Evolutionary conservation across 108 stramenopile species (phyloP).

Genomic region (Skeletonema marinoi): DNA sequence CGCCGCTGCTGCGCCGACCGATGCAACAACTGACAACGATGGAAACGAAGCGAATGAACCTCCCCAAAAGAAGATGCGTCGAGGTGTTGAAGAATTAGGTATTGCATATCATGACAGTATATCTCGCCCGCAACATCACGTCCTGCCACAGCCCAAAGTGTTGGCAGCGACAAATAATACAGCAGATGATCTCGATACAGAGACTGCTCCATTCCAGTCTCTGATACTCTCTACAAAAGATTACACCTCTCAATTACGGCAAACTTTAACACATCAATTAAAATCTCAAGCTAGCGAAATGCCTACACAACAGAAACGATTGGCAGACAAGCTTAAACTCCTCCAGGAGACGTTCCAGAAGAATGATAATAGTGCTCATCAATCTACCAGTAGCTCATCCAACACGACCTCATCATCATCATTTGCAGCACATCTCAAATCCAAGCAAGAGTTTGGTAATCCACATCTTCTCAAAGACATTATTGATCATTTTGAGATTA

Average conservation of each 20-base stretch:
- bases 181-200: background rate
- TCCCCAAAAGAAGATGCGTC: constrained; percentile 1
- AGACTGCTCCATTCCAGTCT: constrained; percentile 6
- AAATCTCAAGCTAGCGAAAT: constrained; percentile 3
- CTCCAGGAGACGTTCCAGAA: constrained; percentile 10
- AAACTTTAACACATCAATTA: constrained; percentile 16
- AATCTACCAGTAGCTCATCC: background rate
- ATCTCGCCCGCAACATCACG: background rate
- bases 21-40: background rate
- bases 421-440: constrained; percentile 38
- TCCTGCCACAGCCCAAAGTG: constrained; percentile 17
- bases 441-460: constrained; percentile 40
- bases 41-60: background rate
- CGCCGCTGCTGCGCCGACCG: background rate
- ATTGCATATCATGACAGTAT: background rate
- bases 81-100: background rate
- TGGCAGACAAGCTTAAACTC: constrained; percentile 13
- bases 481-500: constrained; percentile 37
- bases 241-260: constrained; percentile 19
- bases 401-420: constrained; percentile 1
- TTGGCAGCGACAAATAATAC: background rate
- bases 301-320: background rate
- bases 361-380: background rate
- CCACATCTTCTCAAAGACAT: constrained; percentile 36
- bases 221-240: constrained; percentile 15